Evolutionary conservation across 2,329 filamentous ascomycete genomes (phyloP), one percentile per base, ranked within the genome.

Genomic region (Exophiala xenobiotica): DNA sequence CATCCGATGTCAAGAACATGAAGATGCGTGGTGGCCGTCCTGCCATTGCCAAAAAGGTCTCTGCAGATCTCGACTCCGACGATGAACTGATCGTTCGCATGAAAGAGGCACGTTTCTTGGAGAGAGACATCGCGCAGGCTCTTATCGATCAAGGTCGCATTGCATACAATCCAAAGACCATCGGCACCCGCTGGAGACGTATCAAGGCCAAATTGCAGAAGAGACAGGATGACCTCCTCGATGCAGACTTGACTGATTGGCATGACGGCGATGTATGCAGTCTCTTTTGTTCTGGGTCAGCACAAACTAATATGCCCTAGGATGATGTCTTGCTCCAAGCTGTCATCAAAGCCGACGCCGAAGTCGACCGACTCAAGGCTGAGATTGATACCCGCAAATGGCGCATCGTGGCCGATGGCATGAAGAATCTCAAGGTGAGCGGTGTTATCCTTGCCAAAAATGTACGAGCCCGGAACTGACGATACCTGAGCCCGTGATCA

Each of bases 191-290:
- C 31, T 76, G 73, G 63, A 60, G 64, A 35, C 73, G 76, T 18
- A 68, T 78, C 43, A 70, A 71, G 47, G 65, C 69, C 29, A 69
- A 68, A 1, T 65, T 76, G 38, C 68, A 70, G 26, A 63, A 68
- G 29, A 66, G 67, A 18, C 66, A 74, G n/a, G 74, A 78, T 51
- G 67, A 70, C 38, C 64, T 70, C 19, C 65, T 80, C 0, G 68
- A 74, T 39, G 70, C 74, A 43, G 71, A 75, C 31, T 63, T 74
- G 53, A 74, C 68, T 43, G 74, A 76, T 58, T 80, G 77, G 77
- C 68, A 74, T 44, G 64, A 69, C 9, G 70, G 70, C 14, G 77
- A 80, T 62, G 76, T 77, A 63, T 59, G 67, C 52, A 14, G 19
- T 14, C 26, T 11, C 14, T 8, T 33, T 16, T 9, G 9, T 19